phyloP scores from a whole-genome alignment of 768 basidiomycete species.

The Russula vinacea region DNA sequence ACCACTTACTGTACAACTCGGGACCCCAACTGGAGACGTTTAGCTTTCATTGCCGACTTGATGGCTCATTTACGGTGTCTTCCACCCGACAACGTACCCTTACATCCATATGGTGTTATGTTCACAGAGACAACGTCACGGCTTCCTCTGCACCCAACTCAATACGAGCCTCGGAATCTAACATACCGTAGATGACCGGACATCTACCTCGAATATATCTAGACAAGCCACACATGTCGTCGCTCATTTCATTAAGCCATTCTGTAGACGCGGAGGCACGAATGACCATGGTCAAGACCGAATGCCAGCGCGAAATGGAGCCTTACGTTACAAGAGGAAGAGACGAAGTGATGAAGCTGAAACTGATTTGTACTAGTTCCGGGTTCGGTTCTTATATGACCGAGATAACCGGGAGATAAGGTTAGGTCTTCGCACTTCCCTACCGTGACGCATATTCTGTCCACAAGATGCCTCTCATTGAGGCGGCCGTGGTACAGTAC shows the following conservation, averaged over 20 bases:
- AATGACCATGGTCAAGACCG: background rate
- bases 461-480: too few relatives aligned
- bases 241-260: background rate
- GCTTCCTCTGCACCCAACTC: slow-evolving; percentile 86
- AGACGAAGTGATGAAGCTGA: slow-evolving; percentile 2
- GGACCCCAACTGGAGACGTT: slow-evolving; percentile 57
- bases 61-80: slow-evolving; percentile 86
- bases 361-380: slow-evolving; percentile 5
- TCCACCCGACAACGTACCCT: slow-evolving; percentile 55
- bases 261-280: background rate
- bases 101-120: slow-evolving; percentile 62
- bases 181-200: background rate
- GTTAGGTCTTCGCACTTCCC: background rate
- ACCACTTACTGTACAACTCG: slow-evolving; percentile 40
- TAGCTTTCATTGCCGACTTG: slow-evolving; percentile 68
- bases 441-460: too few relatives aligned
- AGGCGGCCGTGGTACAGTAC: too few relatives aligned
- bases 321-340: background rate
- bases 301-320: background rate
- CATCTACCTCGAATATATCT: background rate
- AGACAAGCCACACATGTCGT: background rate
- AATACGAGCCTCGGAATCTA: slow-evolving; percentile 58
- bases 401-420: background rate
- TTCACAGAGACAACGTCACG: slow-evolving; percentile 65
- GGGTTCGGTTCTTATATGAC: background rate